Conservation (phyloP, 164 flowering plant genomes). For the Magnolia changhungtana region DNA sequence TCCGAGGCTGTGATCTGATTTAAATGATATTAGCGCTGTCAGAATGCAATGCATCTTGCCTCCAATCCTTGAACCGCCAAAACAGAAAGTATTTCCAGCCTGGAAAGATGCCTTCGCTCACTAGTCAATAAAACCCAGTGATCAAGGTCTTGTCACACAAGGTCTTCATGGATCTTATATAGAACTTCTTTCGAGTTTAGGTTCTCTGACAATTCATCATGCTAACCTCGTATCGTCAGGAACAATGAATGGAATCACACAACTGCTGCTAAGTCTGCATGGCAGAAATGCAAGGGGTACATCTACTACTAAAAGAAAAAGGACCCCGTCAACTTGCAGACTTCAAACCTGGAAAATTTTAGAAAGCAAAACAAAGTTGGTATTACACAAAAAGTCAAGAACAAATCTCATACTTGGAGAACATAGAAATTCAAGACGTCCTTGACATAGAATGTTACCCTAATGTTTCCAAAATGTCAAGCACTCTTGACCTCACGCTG, state of each 20-base stretch:
- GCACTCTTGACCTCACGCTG: conserved; percentile 2
- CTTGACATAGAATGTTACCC: conserved; percentile 29
- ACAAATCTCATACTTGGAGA: neutral
- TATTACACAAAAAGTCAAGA: neutral
- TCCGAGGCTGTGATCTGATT: conserved; percentile 11
- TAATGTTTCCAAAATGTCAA: conserved; percentile 25
- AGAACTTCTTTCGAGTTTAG: neutral
- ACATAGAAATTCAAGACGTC: neutral
- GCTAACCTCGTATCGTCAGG: conserved; percentile 16
- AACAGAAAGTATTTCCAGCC: conserved; percentile 1
- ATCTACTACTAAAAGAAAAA: conserved; percentile 22
- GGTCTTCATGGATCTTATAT: neutral
- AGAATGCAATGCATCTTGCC: conserved; percentile 30
- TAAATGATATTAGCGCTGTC: conserved; percentile 6
- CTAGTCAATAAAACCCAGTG: conserved; percentile 2
- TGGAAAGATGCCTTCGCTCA: neutral
- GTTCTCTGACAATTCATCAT: neutral
- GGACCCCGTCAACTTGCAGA: conserved; percentile 25
- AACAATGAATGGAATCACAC: conserved; percentile 14
- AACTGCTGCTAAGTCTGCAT: conserved; percentile 26
- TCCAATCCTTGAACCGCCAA: conserved; percentile 4
- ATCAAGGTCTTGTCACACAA: neutral
- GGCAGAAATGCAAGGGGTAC: conserved; percentile 3
- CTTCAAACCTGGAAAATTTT: conserved; percentile 38
- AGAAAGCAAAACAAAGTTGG: neutral